phyloP scores from a whole-genome alignment of 2,329 filamentous ascomycete species.

The Aureobasidium sp. region DNA sequence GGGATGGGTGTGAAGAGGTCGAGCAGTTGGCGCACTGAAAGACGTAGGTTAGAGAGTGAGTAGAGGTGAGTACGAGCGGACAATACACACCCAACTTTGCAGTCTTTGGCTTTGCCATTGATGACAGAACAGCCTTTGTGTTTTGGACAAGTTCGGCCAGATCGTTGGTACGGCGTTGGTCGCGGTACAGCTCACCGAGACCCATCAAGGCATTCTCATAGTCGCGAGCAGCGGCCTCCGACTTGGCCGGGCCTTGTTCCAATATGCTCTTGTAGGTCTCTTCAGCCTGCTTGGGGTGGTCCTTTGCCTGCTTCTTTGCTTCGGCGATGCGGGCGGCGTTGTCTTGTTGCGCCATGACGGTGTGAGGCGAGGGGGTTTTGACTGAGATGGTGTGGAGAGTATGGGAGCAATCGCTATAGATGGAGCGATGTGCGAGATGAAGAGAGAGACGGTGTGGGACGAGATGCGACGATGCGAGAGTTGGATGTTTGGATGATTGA shows the following conservation, averaged over 20 bases:
- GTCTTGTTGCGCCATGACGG: constrained; percentile 41
- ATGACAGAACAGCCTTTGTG: constrained; percentile 83
- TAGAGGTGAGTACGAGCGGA: neutral
- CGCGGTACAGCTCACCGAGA: constrained; percentile 85
- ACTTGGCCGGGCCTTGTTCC: constrained; percentile 72
- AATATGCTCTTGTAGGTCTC: constrained; percentile 83
- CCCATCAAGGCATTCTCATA: constrained; percentile 86
- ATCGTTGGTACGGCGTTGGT: constrained; percentile 74
- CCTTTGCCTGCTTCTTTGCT: constrained; percentile 75
- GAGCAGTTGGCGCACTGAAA: constrained; percentile 82
- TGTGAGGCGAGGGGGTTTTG: neutral
- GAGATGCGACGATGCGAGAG: neutral
- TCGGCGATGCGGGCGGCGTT: constrained; percentile 67
- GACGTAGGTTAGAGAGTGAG: constrained; percentile 9
- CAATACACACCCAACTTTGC: constrained; percentile 76
- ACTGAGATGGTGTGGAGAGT: neutral
- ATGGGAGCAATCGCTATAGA: neutral
- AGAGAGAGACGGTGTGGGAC: neutral
- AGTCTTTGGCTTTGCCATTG: constrained; percentile 98
- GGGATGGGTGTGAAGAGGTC: constrained; percentile 93
- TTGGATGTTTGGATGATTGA: neutral
- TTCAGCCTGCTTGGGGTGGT: constrained; percentile 76
- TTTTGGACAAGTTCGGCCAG: constrained; percentile 84
- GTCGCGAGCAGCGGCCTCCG: constrained; percentile 78
- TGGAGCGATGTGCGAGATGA: neutral